These are phyloP conservation scores for Thalia dealbata DNA, from an alignment of 176 grass and related monocot species.

Conservation along the genomic window DNA sequence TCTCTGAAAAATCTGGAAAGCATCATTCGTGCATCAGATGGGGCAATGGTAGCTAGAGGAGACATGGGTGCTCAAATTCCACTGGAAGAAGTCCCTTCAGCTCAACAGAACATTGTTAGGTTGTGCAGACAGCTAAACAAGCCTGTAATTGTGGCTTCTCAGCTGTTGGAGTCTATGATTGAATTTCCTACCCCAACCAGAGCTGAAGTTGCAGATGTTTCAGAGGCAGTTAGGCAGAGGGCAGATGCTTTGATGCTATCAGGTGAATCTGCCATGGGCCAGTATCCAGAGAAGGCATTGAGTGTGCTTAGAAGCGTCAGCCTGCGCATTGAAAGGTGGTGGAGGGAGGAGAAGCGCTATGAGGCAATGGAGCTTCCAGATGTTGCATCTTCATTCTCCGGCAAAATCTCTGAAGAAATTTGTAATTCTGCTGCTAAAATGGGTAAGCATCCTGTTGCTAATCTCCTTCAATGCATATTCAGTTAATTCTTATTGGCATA, in stretches of 20 bases:
- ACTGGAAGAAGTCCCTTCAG: constrained; percentile 78
- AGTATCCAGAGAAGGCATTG: constrained; percentile 71
- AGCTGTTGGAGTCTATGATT: constrained; percentile 91
- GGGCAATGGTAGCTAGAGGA: constrained; percentile 88
- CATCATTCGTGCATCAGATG: constrained; percentile 77
- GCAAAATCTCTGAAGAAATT: constrained; percentile 86
- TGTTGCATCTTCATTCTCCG: constrained; percentile 73
- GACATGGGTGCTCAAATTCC: constrained; percentile 93
- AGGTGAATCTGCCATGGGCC: constrained; percentile 95
- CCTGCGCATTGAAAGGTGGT: constrained; percentile 82
- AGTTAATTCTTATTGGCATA: no score
- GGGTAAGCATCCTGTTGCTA: constrained; percentile 28
- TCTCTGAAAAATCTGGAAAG: constrained; percentile 76
- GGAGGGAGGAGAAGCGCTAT: constrained; percentile 83
- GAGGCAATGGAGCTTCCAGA: constrained; percentile 62
- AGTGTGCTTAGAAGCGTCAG: constrained; percentile 74
- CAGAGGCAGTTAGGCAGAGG: constrained; percentile 81
- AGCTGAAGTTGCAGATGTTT: constrained; percentile 92
- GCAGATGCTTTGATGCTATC: constrained; percentile 93
- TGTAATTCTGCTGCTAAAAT: constrained; percentile 99
- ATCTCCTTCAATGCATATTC: background rate
- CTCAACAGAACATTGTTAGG: constrained; percentile 77
- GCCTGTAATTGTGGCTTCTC: constrained; percentile 89
- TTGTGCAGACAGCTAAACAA: constrained; percentile 93
- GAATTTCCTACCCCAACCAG: constrained; percentile 81